Evolutionary conservation across 2,329 filamentous ascomycete genomes (phyloP), one percentile per base, ranked within the genome.

Genomic region (Exutisphaerella laricina): DNA sequence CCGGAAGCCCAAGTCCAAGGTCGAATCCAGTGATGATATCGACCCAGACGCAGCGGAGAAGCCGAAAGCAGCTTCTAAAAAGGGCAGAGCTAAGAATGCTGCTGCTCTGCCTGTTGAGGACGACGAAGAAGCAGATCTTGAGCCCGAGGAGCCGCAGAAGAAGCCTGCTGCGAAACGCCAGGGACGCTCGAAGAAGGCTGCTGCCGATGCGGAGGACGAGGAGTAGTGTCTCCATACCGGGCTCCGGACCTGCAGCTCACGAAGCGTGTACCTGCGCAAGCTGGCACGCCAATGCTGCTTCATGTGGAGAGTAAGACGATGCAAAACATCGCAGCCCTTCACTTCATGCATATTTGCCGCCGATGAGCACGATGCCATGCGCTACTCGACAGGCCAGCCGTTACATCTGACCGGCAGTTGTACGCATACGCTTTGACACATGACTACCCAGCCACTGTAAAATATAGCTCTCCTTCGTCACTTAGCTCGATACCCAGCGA

Each of bases 161-260:
- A 68, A 63, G 55, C 49, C 59, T 10, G 14, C 16, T 21, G 36
- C 51, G 43, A 66, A 62, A 54, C 55, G 56, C 34, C 52, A 54
- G 32, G 58, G 59, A 23, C 56, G 56, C 41, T 51, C 55, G 32
- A 63, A 60, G 54, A 57, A 56, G 49, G 54, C 50, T 13, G 20
- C 33, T 35, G 44, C 48, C 16, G 39, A 36, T 21, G 48, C 46
- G 17, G 44, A 50, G 20, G 45, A 48, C 9, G 39, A 41, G 7
- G 39, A 39, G 29, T 39, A 32, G 38, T 23, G 9, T 14, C 5
- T 23, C 13, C 33, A 23, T 8, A 13, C 13, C 4, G 18, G 5
- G 20, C 30, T 1, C 16, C 14, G 18, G 4, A 5, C 5, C 8
- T 23, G 35, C 20, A 18, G 36, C 14, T 6, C 9, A 8, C 20